Percentiles rank a stretch among this genome's conserved stretches.
Conservation (phyloP, 345 rosid genomes). For the Noccaea caerulescens region DNA sequence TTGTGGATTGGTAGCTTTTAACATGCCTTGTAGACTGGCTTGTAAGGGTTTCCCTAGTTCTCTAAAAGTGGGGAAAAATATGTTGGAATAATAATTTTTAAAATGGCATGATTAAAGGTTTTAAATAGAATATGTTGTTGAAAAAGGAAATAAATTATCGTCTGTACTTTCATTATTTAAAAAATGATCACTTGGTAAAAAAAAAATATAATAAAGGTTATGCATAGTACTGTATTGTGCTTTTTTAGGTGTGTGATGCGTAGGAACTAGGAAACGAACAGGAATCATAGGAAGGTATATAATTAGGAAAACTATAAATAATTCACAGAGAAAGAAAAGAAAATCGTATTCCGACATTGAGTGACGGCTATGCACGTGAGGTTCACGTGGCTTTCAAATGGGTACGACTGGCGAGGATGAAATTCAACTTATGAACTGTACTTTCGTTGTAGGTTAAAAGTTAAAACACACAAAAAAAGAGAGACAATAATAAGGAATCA, state of each 20-base stretch:
- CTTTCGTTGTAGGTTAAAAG: constrained; percentile 7
- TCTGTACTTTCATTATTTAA: neutral
- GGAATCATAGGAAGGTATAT: constrained; percentile 34
- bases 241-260: constrained; percentile 29
- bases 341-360: constrained; percentile 32
- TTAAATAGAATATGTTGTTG: neutral
- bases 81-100: neutral
- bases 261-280: constrained; percentile 25
- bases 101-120: constrained; percentile 20
- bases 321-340: neutral
- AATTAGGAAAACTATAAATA: constrained; percentile 21
- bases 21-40: neutral
- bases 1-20: neutral
- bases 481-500: neutral
- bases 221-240: neutral
- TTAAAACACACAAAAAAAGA: too few relatives aligned
- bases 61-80: neutral
- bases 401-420: neutral
- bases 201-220: neutral
- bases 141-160: neutral
- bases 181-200: constrained; percentile 22
- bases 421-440: constrained; percentile 24
- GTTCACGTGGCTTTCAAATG: constrained; percentile 27
- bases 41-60: neutral
- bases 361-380: constrained; percentile 43